Evolutionary conservation across 768 basidiomycete species (phyloP), one percentile per base, ranked within the genome.

Genomic region (Phlegmacium glaucopus): DNA sequence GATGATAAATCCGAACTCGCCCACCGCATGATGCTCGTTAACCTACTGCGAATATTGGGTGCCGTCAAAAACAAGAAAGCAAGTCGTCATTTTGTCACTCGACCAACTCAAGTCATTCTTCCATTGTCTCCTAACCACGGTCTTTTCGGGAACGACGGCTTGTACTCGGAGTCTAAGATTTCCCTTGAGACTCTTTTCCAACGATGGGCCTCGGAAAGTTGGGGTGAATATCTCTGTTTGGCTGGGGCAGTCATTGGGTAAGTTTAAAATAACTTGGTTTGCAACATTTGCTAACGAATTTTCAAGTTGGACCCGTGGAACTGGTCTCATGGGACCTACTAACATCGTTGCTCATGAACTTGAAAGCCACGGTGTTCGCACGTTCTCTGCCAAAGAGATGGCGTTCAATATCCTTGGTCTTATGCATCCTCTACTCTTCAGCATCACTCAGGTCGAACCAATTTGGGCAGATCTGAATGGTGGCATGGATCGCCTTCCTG

Each of bases 361-460:
- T 36, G 96, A 99, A 72, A 78, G 83, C 49, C 79, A 87, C 52
- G 96, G 96, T 51, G 91, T 96, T 49, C 83, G 96, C 55, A 99
- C 96, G 1, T 99, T 98, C 82, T 98, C 95, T 1, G 89, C 96
- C 25, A 98, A 98, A 74, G 96, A 99, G 71, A 99, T 98, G 96
- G 94, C 96, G 0, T 99, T 99, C 83, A 99, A 99, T 70, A 93
- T 99, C 59, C 86, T 99, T 45, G 95, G 96, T 50, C 79, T 99
- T 42, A 98, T 99, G 95, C 96, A 99, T 62, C 96, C 96, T 37
- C 83, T 98, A 6, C 80, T 99, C 44, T 98, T 98, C 82, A 96
- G 95, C 68, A 95, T 99, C 61, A 96, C 95, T 9, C 96, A 99
- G 66, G 94, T 98, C 39, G 95, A 99, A 65, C 95, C 96, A 8